Conservation (phyloP, 306 rosid species). For the Ormosia emarginata region DNA sequence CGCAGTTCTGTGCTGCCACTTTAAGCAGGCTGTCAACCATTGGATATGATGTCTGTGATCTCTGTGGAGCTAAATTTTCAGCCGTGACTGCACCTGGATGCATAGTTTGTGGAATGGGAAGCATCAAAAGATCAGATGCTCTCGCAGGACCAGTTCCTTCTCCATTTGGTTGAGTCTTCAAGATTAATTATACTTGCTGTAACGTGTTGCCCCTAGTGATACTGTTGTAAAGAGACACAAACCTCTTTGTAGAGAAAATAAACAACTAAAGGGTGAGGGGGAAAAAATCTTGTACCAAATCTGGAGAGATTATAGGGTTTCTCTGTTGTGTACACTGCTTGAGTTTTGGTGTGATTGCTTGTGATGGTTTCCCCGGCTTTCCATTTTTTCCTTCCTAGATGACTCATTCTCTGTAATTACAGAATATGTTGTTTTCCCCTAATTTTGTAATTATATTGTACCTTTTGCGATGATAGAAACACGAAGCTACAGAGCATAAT, state of each 20-base stretch:
- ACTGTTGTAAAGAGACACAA: background rate
- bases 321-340: background rate
- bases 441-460: conserved; percentile 21
- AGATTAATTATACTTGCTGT: background rate
- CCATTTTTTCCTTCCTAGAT: background rate
- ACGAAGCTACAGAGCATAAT: background rate
- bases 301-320: conserved; percentile 6
- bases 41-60: conserved; percentile 94
- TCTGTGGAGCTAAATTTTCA: conserved; percentile 93
- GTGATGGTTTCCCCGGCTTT: background rate
- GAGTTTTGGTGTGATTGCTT: conserved; percentile 16
- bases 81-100: conserved; percentile 85
- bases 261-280: background rate
- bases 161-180: conserved; percentile 71
- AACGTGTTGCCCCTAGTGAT: background rate
- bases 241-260: conserved; percentile 5
- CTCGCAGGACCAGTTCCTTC: conserved; percentile 81
- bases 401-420: background rate
- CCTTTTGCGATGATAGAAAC: conserved; percentile 5
- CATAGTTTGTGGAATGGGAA: conserved; percentile 97
- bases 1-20: conserved; percentile 87
- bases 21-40: conserved; percentile 94
- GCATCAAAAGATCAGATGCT: conserved; percentile 94
- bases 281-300: background rate
- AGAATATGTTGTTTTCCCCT: background rate